phyloP scores from a whole-genome alignment of 2,329 filamentous ascomycete species.

The Colletotrichum ledebouriae region DNA sequence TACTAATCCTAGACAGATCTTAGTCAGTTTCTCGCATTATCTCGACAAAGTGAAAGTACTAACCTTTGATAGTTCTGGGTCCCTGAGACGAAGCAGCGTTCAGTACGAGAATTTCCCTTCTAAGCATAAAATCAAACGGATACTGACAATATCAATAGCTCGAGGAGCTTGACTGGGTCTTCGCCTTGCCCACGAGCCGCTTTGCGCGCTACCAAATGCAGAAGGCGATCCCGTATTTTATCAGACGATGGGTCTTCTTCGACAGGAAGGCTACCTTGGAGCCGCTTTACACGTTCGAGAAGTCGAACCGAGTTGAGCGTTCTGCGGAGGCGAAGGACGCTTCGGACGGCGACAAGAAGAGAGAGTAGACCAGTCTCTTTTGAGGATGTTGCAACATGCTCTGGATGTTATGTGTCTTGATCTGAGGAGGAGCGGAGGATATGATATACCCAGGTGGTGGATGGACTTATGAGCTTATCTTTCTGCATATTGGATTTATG shows the following conservation, averaged over 20 bases:
- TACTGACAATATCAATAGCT: constrained; percentile 44
- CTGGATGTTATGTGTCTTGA: no score
- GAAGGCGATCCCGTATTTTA: constrained; percentile 51
- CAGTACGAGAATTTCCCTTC: neutral
- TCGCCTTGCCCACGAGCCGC: constrained; percentile 51
- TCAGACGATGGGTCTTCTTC: constrained; percentile 49
- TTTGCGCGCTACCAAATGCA: constrained; percentile 52
- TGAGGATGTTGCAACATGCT: no score
- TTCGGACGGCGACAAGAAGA: constrained; percentile 41
- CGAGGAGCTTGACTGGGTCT: constrained; percentile 60
- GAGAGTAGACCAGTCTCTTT: constrained; percentile 1
- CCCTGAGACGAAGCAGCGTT: constrained; percentile 66
- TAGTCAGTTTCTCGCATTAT: no score
- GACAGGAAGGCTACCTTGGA: constrained; percentile 52
- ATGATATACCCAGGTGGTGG: constrained; percentile 34
- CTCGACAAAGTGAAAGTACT: no score
- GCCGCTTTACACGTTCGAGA: constrained; percentile 58
- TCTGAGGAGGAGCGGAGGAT: neutral
- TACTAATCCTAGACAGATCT: no score
- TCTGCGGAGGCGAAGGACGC: constrained; percentile 10
- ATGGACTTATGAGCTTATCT: constrained; percentile 24
- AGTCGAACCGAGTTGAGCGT: constrained; percentile 25
- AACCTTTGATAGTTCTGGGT: constrained; percentile 60
- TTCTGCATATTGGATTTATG: neutral
- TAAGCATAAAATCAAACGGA: no score